A percentile compares a stretch with the other conserved stretches of the same genome.
phyloP scores from a whole-genome alignment of 768 basidiomycete species.

The Tephrocybe sp. region DNA sequence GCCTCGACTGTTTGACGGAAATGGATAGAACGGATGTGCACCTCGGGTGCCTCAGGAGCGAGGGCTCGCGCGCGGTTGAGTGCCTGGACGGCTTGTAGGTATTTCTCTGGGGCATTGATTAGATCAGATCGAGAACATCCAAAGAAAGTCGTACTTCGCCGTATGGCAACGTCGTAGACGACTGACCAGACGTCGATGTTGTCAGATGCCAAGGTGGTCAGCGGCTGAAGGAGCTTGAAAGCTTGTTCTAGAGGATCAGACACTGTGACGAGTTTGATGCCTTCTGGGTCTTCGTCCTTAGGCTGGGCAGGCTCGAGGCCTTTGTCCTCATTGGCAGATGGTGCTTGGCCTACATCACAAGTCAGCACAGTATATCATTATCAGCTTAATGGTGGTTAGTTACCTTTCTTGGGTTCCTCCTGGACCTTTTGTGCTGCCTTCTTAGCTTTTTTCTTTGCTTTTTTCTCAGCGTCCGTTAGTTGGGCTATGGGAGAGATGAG shows the following conservation, averaged over 20 bases:
- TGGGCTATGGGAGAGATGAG: slow-evolving; percentile 26
- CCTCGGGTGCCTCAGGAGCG: slow-evolving; percentile 54
- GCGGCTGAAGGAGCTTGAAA: slow-evolving; percentile 61
- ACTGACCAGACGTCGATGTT: slow-evolving; percentile 72
- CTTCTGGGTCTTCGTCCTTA: slow-evolving; percentile 86
- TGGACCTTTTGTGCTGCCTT: slow-evolving; percentile 66
- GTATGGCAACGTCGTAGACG: slow-evolving; percentile 77
- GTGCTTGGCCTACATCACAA: slow-evolving; percentile 24
- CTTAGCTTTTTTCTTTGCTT: slow-evolving; percentile 85
- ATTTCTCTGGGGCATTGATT: no score
- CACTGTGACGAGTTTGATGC: slow-evolving; percentile 61
- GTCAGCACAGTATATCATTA: not conserved
- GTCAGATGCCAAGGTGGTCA: slow-evolving; percentile 48
- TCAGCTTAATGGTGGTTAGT: no score
- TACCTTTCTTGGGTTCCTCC: slow-evolving; percentile 75
- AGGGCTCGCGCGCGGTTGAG: slow-evolving; percentile 56
- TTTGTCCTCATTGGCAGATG: slow-evolving; percentile 58
- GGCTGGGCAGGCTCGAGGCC: slow-evolving; percentile 53
- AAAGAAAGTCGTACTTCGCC: slow-evolving; percentile 64
- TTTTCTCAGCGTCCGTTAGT: slow-evolving; percentile 66
- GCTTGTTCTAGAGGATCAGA: slow-evolving; percentile 75
- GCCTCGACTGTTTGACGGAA: slow-evolving; percentile 43
- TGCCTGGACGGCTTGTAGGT: slow-evolving; percentile 72
- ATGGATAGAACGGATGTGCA: slow-evolving; percentile 71
- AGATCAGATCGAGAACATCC: no score